Percentiles rank a stretch among this genome's conserved stretches.
These are phyloP conservation scores for Syzygium malaccense DNA, from an alignment of 441 rosid genomes.

Conservation along the genomic window DNA sequence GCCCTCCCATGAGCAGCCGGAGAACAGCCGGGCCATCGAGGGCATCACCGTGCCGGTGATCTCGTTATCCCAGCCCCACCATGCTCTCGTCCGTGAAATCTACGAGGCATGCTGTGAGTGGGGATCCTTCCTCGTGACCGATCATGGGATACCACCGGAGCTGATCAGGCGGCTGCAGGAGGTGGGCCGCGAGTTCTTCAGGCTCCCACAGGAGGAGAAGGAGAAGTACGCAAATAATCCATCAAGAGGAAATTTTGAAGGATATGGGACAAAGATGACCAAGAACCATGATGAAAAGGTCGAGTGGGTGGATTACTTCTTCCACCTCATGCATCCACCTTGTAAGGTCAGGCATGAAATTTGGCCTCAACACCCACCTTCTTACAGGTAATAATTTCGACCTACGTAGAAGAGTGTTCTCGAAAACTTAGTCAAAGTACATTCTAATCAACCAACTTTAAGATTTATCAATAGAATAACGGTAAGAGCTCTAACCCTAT, in stretches of 20 bases:
- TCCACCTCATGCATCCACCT: conserved; percentile 26
- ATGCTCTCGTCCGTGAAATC: conserved; percentile 1
- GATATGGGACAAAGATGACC: conserved; percentile 45
- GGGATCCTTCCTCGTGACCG: conserved; percentile 27
- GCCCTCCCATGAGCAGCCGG: conserved; percentile 28
- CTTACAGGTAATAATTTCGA: conserved; percentile 17
- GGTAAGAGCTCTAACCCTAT: too few relatives aligned
- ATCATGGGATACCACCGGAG: conserved; percentile 22
- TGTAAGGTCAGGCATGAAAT: conserved; percentile 14
- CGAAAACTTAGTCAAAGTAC: too few relatives aligned
- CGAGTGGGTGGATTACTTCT: conserved; percentile 42
- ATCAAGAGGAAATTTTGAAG: conserved; percentile 25
- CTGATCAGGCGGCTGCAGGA: conserved; percentile 24
- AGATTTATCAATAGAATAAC: too few relatives aligned
- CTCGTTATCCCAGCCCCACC: conserved; percentile 21
- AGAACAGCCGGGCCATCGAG: conserved; percentile 23
- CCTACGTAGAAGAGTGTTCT: background rate
- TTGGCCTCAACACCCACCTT: conserved; percentile 28
- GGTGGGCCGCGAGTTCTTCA: conserved; percentile 31
- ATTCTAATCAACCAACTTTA: background rate
- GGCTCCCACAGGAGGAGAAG: conserved; percentile 27
- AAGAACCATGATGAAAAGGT: conserved; percentile 28
- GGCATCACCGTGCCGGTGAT: conserved; percentile 32
- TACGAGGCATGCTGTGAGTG: conserved; percentile 23
- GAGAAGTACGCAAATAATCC: conserved; percentile 34